Evolutionary conservation across 768 basidiomycete species (phyloP).

Genomic region (Paxillus involutus): DNA sequence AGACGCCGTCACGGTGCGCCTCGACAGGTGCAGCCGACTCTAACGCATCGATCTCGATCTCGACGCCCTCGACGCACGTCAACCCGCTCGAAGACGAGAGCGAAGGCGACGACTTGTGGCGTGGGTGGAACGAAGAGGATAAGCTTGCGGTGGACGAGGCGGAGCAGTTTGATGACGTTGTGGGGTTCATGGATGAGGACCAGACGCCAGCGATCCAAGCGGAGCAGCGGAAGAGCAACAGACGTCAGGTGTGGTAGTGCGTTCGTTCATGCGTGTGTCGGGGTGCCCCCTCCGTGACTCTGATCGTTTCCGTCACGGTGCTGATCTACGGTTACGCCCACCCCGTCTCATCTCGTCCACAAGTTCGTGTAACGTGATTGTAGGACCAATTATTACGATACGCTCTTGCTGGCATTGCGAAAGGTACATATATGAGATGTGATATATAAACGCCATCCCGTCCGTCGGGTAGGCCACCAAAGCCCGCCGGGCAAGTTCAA

Average conservation of each 20-base stretch:
- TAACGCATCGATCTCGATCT: conserved; percentile 33
- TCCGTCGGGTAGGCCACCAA: too few species aligned
- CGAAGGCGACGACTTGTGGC: conserved; percentile 23
- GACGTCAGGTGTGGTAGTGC: conserved; percentile 5
- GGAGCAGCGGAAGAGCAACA: conserved; percentile 9
- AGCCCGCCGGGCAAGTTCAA: too few species aligned
- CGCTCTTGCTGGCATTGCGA: too few species aligned
- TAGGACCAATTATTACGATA: background rate
- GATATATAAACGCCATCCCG: too few species aligned
- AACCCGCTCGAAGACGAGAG: background rate
- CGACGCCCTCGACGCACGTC: conserved; percentile 40
- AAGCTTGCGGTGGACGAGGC: conserved; percentile 30
- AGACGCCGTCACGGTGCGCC: conserved; percentile 22
- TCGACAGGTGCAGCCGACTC: conserved; percentile 27
- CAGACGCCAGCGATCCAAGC: conserved; percentile 20
- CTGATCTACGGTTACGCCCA: background rate
- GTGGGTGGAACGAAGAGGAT: conserved; percentile 29
- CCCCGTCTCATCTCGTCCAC: background rate
- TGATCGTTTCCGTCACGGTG: background rate
- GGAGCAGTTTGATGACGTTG: conserved; percentile 33
- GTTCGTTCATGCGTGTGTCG: too few species aligned
- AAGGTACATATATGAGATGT: too few species aligned
- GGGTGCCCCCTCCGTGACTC: too few species aligned
- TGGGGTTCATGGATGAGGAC: conserved; percentile 34
- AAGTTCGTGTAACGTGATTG: background rate